These are phyloP conservation scores for Kodamaea plutei DNA, from an alignment of 1,139 yeast genomes.

Conservation along the genomic window DNA sequence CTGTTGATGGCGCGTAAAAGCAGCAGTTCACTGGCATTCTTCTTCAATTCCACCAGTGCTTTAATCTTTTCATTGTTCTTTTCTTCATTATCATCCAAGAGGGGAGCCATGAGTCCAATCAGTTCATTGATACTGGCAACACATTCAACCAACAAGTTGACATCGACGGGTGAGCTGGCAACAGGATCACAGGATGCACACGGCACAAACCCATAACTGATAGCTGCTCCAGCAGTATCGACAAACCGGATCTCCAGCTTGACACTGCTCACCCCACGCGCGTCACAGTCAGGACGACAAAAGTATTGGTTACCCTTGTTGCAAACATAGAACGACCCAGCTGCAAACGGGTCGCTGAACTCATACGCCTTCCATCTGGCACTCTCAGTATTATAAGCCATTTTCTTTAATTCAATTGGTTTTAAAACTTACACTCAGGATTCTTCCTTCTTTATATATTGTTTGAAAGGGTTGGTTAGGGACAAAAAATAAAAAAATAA, in stretches of 20 bases:
- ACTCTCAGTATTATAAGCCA: slow-evolving; percentile 44
- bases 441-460: neutral
- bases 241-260: slow-evolving; percentile 46
- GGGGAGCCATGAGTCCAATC: slow-evolving; percentile 56
- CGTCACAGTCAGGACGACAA: slow-evolving; percentile 70
- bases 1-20: slow-evolving; percentile 22
- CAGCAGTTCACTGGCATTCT: slow-evolving; percentile 23
- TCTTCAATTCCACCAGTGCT: slow-evolving; percentile 32
- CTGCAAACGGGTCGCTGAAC: slow-evolving; percentile 64
- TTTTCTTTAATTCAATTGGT: slow-evolving; percentile 11
- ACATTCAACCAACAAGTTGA: slow-evolving; percentile 50
- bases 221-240: slow-evolving; percentile 40
- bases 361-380: slow-evolving; percentile 65
- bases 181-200: slow-evolving; percentile 53
- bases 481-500: too few species aligned
- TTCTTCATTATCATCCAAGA: slow-evolving; percentile 46
- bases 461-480: neutral
- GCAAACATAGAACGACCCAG: slow-evolving; percentile 52
- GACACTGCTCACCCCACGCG: slow-evolving; percentile 40
- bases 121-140: slow-evolving; percentile 54
- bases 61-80: slow-evolving; percentile 35
- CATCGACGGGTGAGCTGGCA: slow-evolving; percentile 41
- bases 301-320: slow-evolving; percentile 38
- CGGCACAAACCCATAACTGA: slow-evolving; percentile 41
- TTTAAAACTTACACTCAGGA: neutral